These are phyloP conservation scores for Starmerella bombicola DNA, from an alignment of 805 yeast species.

Conservation along the genomic window DNA sequence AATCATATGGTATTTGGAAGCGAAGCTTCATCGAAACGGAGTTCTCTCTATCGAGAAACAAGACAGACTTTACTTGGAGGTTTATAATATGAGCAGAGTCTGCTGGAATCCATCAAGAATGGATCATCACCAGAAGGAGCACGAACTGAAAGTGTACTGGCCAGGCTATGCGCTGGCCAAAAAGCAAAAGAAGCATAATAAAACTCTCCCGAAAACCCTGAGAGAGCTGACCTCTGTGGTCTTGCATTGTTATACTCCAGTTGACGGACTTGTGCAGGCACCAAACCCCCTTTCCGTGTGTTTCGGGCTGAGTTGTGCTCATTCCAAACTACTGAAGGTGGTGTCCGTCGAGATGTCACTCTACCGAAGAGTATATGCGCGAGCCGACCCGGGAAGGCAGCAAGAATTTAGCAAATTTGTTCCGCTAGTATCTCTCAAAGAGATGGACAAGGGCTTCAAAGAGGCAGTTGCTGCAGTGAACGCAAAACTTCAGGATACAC, in stretches of 20 bases:
- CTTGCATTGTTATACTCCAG: not conserved
- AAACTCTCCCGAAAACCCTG: not conserved
- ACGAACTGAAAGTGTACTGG: not conserved
- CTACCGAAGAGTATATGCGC: not conserved
- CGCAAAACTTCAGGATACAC: not conserved
- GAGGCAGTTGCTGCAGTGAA: not conserved
- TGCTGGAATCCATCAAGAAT: not conserved
- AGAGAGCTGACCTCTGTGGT: not conserved
- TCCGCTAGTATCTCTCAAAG: not conserved
- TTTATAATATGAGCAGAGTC: not conserved
- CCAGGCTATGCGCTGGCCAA: not conserved
- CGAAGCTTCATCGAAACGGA: not conserved
- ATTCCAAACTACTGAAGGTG: not conserved
- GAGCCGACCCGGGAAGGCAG: not conserved
- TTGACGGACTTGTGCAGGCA: not conserved
- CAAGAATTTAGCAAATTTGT: not conserved
- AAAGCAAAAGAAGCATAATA: not conserved
- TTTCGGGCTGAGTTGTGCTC: not conserved
- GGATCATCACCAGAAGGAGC: not conserved
- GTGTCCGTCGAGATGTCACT: not conserved
- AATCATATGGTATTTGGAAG: not conserved
- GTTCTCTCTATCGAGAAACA: not conserved
- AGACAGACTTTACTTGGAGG: not conserved
- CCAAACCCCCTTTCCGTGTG: not conserved
- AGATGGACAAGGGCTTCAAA: not conserved